Conservation (phyloP, 208 protist species). For the Phytomonas francai region DNA sequence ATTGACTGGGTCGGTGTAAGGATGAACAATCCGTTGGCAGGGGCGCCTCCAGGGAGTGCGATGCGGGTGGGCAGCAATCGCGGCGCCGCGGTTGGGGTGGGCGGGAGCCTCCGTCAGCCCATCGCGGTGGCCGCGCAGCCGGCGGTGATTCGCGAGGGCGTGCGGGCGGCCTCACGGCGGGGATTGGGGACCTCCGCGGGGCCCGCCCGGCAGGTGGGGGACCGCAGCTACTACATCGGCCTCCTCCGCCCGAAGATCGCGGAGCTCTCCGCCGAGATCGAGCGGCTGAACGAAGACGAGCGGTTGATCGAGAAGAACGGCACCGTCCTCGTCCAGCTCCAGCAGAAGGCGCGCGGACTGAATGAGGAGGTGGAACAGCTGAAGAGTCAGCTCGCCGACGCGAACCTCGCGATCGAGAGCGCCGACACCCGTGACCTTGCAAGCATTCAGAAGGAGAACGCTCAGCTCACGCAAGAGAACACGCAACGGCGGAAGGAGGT, state of each 20-base stretch:
- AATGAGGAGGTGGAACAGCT: slow-evolving; percentile 70
- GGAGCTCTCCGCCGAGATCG: slow-evolving; percentile 82
- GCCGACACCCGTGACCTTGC: slow-evolving; percentile 47
- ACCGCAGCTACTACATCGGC: slow-evolving; percentile 88
- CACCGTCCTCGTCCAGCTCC: slow-evolving; percentile 58
- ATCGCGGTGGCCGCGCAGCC: slow-evolving; percentile 60
- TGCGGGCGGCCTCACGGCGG: slow-evolving; percentile 67
- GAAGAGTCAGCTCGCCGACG: slow-evolving; percentile 71
- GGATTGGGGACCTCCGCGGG: slow-evolving; percentile 60
- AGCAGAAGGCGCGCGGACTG: slow-evolving; percentile 62
- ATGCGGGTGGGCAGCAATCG: slow-evolving; percentile 51
- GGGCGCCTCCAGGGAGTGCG: neutral
- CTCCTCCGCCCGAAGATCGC: slow-evolving; percentile 82
- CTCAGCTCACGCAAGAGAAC: slow-evolving; percentile 65
- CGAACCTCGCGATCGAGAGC: slow-evolving; percentile 46
- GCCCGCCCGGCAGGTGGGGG: slow-evolving; percentile 80
- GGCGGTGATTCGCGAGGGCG: slow-evolving; percentile 70
- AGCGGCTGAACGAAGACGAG: slow-evolving; percentile 81
- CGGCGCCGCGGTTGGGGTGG: slow-evolving; percentile 62
- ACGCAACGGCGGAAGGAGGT: slow-evolving; percentile 53
- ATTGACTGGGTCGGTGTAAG: neutral
- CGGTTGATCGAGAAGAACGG: slow-evolving; percentile 74
- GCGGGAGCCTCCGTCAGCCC: slow-evolving; percentile 74
- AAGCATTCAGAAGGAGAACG: slow-evolving; percentile 59
- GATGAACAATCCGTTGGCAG: neutral